Conservation (phyloP, 345 rosid genomes). For the Eucalyptus erythrocorys region DNA sequence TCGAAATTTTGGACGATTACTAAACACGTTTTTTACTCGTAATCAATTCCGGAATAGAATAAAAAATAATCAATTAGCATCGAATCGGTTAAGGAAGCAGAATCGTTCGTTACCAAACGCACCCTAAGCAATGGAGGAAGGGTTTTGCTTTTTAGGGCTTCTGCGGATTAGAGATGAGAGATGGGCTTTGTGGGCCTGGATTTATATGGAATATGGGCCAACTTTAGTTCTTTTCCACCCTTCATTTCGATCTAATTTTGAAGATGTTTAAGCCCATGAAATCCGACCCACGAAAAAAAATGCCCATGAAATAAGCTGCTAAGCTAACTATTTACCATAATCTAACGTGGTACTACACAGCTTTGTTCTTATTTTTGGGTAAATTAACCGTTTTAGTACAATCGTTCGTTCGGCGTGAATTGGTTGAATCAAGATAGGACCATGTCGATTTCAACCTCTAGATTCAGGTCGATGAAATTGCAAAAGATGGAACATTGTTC, state of each 20-base stretch:
- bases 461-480: neutral
- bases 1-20: too few species aligned
- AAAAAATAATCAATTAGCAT: too few species aligned
- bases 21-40: too few species aligned
- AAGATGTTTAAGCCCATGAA: neutral
- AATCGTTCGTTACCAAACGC: too few species aligned
- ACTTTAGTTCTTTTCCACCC: neutral
- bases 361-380: neutral
- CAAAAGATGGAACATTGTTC: neutral
- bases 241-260: neutral
- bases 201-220: neutral
- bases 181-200: neutral
- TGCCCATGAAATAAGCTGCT: neutral
- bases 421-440: neutral
- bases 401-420: neutral
- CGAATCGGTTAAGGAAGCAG: too few species aligned
- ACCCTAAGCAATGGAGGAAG: neutral
- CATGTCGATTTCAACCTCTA: neutral
- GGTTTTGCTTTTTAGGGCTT: neutral
- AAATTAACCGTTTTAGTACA: too few species aligned
- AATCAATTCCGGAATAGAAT: too few species aligned
- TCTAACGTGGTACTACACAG: too few species aligned
- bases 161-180: neutral
- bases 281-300: too few species aligned
- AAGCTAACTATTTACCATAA: neutral